A percentile compares a stretch with the other conserved stretches of the same genome.
Conservation (phyloP, 108 stramenopile species). For the Schizochytrium sp. region DNA sequence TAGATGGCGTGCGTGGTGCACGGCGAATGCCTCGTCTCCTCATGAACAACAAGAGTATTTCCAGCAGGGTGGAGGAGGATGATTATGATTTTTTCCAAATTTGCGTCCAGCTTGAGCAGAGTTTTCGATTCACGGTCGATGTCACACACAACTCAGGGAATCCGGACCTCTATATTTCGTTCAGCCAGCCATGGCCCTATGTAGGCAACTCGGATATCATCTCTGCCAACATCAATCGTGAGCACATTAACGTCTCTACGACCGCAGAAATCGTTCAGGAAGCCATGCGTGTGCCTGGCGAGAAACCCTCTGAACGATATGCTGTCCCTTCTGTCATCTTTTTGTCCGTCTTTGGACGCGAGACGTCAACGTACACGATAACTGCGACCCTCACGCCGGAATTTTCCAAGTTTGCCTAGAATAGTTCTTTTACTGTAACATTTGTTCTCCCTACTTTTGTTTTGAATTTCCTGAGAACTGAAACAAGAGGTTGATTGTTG, state of each 20-base stretch:
- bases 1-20: neutral
- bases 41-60: neutral
- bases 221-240: neutral
- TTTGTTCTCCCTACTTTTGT: no score
- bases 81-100: neutral
- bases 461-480: no score
- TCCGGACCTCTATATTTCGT: neutral
- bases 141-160: neutral
- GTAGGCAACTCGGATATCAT: neutral
- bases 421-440: no score
- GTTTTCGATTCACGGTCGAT: neutral
- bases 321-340: neutral
- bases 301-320: neutral
- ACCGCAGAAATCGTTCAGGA: neutral
- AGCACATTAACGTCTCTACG: neutral
- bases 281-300: neutral
- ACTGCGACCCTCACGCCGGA: no score
- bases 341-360: neutral
- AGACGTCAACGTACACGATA: neutral
- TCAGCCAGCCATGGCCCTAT: neutral
- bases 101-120: neutral
- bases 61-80: neutral
- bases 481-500: no score
- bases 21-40: neutral
- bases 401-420: no score